Conservation (phyloP, 441 rosid species). For the Syzygium syzygioides region DNA sequence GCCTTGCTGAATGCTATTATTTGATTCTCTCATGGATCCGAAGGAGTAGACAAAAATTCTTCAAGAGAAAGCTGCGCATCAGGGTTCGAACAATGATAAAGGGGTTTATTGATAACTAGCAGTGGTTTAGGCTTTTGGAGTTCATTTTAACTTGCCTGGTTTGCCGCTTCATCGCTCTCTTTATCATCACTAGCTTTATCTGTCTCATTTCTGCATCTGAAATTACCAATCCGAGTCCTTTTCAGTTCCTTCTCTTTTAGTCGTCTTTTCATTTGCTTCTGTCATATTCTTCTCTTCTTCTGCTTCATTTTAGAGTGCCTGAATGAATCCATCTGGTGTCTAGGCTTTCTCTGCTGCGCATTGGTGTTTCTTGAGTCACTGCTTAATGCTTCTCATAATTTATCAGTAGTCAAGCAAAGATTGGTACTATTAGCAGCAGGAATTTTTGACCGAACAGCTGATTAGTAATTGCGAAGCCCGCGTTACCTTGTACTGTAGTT, state of each 20-base stretch:
- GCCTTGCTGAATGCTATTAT: neutral
- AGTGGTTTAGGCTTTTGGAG: neutral
- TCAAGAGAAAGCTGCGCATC: neutral
- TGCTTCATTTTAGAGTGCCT: neutral
- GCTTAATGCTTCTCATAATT: neutral
- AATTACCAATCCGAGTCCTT: neutral
- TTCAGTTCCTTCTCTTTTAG: neutral
- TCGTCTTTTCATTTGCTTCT: neutral
- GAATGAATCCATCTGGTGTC: neutral
- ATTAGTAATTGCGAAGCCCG: neutral
- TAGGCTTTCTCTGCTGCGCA: neutral
- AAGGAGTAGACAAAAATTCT: neutral
- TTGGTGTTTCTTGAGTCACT: neutral
- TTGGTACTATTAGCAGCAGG: neutral
- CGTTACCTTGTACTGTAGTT: neutral
- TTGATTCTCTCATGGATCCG: neutral
- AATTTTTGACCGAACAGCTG: neutral
- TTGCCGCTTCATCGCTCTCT: neutral
- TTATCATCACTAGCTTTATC: neutral
- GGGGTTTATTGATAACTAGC: neutral
- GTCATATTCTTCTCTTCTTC: neutral
- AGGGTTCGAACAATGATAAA: neutral
- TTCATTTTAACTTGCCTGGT: neutral
- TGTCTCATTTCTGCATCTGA: neutral
- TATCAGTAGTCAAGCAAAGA: neutral